A percentile compares a stretch with the other conserved stretches of the same genome.
Evolutionary conservation across 371 early-diverging fungal genomes (phyloP).

Genomic region (Haplosporangium sp.): DNA sequence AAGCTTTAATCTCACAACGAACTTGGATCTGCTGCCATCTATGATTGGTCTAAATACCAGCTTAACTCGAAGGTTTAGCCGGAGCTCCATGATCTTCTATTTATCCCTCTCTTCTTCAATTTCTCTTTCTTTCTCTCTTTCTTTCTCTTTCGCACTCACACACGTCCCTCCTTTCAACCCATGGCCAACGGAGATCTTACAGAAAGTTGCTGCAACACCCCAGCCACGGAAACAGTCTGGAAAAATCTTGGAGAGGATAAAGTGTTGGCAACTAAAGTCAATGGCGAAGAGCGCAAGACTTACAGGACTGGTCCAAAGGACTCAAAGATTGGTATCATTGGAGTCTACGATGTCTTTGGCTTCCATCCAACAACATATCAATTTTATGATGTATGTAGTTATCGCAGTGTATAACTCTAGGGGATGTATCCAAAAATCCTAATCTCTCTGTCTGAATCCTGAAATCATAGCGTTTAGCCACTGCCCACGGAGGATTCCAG

Average conservation of each 20-base stretch:
- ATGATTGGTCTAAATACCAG: too few relatives aligned
- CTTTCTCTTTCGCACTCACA: too few relatives aligned
- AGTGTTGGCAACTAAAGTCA: constrained; percentile 15
- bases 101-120: too few relatives aligned
- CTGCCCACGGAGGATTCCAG: constrained; percentile 43
- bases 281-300: constrained; percentile 22
- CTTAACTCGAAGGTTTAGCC: too few relatives aligned
- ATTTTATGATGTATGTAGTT: constrained; percentile 32
- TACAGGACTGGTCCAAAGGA: constrained; percentile 46
- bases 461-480: constrained; percentile 23
- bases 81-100: too few relatives aligned
- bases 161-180: too few relatives aligned
- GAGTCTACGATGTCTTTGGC: constrained; percentile 38
- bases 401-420: neutral
- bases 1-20: too few relatives aligned
- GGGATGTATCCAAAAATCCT: neutral
- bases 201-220: constrained; percentile 43
- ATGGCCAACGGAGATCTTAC: neutral
- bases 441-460: neutral
- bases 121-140: too few relatives aligned
- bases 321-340: constrained; percentile 39
- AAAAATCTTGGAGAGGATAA: constrained; percentile 23
- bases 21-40: too few relatives aligned
- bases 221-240: constrained; percentile 32
- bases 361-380: constrained; percentile 29